phyloP scores from a whole-genome alignment of 1,139 yeast species.

The Diutina siamensis region DNA sequence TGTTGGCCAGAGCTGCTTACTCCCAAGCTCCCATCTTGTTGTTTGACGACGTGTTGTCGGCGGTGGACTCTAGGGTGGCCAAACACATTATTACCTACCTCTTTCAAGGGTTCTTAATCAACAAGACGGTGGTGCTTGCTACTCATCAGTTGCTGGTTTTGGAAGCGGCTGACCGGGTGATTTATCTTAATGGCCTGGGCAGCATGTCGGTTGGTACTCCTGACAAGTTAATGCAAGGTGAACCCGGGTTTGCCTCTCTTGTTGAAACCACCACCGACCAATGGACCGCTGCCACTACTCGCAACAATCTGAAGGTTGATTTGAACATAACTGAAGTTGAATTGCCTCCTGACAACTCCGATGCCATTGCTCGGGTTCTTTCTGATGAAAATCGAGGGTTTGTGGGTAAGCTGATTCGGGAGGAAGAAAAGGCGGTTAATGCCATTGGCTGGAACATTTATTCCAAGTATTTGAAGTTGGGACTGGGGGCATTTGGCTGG shows the following conservation, averaged over 20 bases:
- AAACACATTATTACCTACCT: constrained; percentile 20
- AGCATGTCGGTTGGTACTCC: neutral
- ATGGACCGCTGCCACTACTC: constrained; percentile 8
- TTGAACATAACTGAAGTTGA: neutral
- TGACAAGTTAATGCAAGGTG: neutral
- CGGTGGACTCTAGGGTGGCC: constrained; percentile 32
- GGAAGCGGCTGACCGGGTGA: neutral
- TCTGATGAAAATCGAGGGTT: neutral
- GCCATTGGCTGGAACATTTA: constrained; percentile 14
- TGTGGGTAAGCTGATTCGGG: constrained; percentile 7
- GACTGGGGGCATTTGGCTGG: constrained; percentile 1
- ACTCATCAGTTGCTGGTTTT: constrained; percentile 10
- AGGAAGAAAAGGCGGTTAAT: constrained; percentile 14
- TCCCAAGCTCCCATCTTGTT: constrained; percentile 15
- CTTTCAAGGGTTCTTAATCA: constrained; percentile 17
- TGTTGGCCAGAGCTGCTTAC: constrained; percentile 32
- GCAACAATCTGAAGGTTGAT: constrained; percentile 6
- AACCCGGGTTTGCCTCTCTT: constrained; percentile 1
- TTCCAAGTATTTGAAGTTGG: constrained; percentile 9
- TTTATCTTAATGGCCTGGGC: neutral
- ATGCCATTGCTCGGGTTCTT: neutral
- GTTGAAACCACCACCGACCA: neutral
- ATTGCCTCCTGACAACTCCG: neutral
- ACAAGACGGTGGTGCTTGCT: constrained; percentile 6
- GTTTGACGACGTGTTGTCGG: constrained; percentile 29